Evolutionary conservation across 2,329 filamentous ascomycete species (phyloP).

Genomic region (Dactylonectria estremocensis): DNA sequence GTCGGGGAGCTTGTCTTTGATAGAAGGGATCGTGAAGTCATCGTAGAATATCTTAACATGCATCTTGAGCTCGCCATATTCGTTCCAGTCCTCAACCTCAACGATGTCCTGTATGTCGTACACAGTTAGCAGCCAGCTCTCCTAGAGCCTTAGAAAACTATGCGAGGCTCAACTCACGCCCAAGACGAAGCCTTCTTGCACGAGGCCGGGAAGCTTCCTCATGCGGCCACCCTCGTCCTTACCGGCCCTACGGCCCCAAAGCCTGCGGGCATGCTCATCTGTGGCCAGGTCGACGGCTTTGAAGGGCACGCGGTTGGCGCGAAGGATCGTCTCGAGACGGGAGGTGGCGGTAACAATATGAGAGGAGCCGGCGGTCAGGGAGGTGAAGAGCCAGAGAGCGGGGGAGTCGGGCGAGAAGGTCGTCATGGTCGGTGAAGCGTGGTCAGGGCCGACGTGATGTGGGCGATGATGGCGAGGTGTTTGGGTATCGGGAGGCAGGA

Average conservation of each 20-base stretch:
- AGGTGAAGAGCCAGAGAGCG: slow-evolving; percentile 94
- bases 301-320: slow-evolving; percentile 94
- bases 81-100: slow-evolving; percentile 98
- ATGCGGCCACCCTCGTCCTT: slow-evolving; percentile 74
- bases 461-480: slow-evolving; percentile 2
- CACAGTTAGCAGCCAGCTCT: background rate
- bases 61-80: slow-evolving; percentile 94
- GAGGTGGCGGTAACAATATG: slow-evolving; percentile 97
- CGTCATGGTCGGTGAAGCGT: slow-evolving; percentile 48
- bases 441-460: background rate
- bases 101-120: slow-evolving; percentile 80
- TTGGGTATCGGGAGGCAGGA: slow-evolving; percentile 13
- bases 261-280: slow-evolving; percentile 87
- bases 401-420: slow-evolving; percentile 72
- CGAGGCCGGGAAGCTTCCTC: slow-evolving; percentile 89
- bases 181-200: slow-evolving; percentile 88
- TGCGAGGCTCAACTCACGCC: slow-evolving; percentile 75
- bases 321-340: slow-evolving; percentile 94
- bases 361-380: slow-evolving; percentile 93
- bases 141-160: slow-evolving; percentile 1
- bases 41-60: slow-evolving; percentile 81
- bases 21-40: slow-evolving; percentile 71
- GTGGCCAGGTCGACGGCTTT: slow-evolving; percentile 92
- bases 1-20: slow-evolving; percentile 66
- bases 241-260: slow-evolving; percentile 88